phyloP scores from a whole-genome alignment of 108 stramenopile species.

The Nitzschia sp. region DNA sequence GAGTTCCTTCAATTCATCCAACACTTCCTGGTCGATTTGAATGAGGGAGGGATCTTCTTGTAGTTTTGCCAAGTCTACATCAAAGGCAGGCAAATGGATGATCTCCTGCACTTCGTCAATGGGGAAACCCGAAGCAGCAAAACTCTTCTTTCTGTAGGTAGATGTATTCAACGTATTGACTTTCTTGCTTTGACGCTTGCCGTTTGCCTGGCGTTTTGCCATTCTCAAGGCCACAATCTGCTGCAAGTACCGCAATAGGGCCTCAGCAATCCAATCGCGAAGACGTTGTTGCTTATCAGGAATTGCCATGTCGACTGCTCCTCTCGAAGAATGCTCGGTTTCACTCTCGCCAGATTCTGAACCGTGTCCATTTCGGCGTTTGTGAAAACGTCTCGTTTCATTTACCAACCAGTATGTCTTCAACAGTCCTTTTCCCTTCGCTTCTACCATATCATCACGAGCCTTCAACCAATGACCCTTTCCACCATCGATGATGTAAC shows the following conservation, averaged over 20 bases:
- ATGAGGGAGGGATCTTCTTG: constrained; percentile 4
- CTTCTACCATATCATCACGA: constrained; percentile 19
- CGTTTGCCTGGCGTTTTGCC: background rate
- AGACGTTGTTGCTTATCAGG: constrained; percentile 11
- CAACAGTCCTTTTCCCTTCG: constrained; percentile 36
- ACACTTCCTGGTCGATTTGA: constrained; percentile 3
- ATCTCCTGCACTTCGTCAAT: constrained; percentile 15
- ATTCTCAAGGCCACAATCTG: constrained; percentile 14
- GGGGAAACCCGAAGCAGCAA: background rate
- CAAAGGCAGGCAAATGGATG: constrained; percentile 3
- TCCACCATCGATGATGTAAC: constrained; percentile 7
- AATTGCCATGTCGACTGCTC: background rate
- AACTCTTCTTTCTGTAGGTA: background rate
- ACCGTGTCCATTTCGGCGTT: background rate
- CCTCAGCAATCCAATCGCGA: constrained; percentile 23
- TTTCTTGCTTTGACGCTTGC: constrained; percentile 1
- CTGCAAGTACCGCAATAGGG: constrained; percentile 5
- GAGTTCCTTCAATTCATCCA: constrained; percentile 34
- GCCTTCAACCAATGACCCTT: constrained; percentile 29
- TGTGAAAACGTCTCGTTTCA: background rate
- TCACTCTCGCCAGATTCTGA: background rate
- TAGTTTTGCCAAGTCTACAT: background rate
- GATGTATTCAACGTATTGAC: background rate
- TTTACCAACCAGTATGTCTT: constrained; percentile 19
- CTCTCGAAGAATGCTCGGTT: background rate